These are phyloP conservation scores for Fusarium devonianum DNA, from an alignment of 2,329 filamentous ascomycete species.

Conservation along the genomic window DNA sequence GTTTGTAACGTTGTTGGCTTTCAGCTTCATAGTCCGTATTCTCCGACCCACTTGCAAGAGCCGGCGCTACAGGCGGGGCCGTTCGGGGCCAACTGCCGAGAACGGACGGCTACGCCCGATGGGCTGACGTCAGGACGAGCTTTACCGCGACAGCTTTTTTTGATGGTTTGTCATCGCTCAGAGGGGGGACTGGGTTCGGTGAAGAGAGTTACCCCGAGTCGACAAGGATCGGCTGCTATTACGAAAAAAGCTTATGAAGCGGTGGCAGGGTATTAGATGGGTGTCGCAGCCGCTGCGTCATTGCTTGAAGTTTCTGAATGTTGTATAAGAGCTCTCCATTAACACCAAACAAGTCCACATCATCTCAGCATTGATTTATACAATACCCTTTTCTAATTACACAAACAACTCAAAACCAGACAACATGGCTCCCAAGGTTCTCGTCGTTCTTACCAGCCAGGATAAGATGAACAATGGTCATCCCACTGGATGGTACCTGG, in stretches of 20 bases:
- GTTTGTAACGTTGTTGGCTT: too few relatives aligned
- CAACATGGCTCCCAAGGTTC: constrained; percentile 65
- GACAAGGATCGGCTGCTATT: constrained; percentile 7
- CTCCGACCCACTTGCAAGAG: too few relatives aligned
- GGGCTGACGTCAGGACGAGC: constrained; percentile 27
- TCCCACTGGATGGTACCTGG: constrained; percentile 76
- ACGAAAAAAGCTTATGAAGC: constrained; percentile 2
- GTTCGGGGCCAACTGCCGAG: constrained; percentile 21
- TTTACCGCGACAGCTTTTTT: neutral
- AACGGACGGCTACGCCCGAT: constrained; percentile 29
- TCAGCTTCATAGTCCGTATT: too few relatives aligned
- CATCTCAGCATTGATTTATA: neutral
- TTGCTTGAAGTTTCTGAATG: neutral
- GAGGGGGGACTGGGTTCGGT: too few relatives aligned
- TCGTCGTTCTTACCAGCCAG: constrained; percentile 75
- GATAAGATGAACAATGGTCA: constrained; percentile 57
- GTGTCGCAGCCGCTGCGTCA: constrained; percentile 4
- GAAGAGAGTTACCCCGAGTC: constrained; percentile 20
- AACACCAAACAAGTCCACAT: too few relatives aligned
- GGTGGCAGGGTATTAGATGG: constrained; percentile 23
- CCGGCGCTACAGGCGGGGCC: constrained; percentile 28
- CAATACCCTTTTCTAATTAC: neutral
- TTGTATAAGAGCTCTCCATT: too few relatives aligned
- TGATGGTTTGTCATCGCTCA: constrained; percentile 26
- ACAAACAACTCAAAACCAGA: neutral